Percentiles rank a stretch among this genome's conserved stretches.
phyloP scores from a whole-genome alignment of 495 filamentous ascomycete species.

The Bombardia bombarda region DNA sequence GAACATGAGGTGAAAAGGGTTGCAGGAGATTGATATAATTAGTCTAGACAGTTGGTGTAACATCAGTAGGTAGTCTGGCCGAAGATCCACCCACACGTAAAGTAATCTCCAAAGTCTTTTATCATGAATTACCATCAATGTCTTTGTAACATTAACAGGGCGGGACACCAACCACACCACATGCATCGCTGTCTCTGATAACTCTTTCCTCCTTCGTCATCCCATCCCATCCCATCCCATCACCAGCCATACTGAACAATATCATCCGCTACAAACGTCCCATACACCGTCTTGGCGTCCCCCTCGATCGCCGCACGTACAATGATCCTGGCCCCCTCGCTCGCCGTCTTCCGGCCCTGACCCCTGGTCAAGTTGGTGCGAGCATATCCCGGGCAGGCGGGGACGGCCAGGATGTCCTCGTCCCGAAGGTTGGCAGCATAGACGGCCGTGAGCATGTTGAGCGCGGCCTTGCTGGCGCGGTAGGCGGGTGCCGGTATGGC shows the following conservation, averaged over 20 bases:
- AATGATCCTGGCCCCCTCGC: conserved; percentile 8
- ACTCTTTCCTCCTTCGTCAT: no score
- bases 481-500: conserved; percentile 10
- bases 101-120: no score
- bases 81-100: no score
- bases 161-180: no score
- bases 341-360: conserved; percentile 2
- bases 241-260: background rate
- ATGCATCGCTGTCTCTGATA: no score
- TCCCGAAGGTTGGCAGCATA: conserved; percentile 1
- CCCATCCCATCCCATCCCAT: no score
- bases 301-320: conserved; percentile 3
- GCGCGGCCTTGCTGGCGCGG: conserved; percentile 1
- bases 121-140: no score
- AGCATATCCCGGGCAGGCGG: conserved; percentile 13
- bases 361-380: conserved; percentile 15
- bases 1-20: no score
- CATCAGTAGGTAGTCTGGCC: no score
- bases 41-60: no score
- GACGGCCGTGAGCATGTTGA: conserved; percentile 13
- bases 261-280: conserved; percentile 1
- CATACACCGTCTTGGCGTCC: background rate
- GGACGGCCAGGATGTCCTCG: conserved; percentile 9
- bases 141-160: no score
- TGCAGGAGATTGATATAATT: no score